These are phyloP conservation scores for Eryngium alpinum DNA, from an alignment of 140 eudicot genomes.

Conservation along the genomic window DNA sequence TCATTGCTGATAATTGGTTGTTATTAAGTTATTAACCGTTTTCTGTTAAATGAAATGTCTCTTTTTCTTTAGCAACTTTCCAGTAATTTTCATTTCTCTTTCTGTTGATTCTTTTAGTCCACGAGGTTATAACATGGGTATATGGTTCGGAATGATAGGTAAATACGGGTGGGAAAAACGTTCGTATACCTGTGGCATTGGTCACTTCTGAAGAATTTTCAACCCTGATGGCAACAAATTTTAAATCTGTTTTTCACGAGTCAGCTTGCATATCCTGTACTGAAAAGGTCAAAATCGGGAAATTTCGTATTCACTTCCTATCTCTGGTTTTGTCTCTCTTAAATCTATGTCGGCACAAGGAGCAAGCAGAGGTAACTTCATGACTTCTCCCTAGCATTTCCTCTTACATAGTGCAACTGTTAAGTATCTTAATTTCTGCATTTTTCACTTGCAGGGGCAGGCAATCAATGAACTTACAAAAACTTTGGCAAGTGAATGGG, in stretches of 20 bases:
- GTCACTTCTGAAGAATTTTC: constrained; percentile 54
- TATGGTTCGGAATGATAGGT: constrained; percentile 42
- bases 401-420: neutral
- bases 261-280: constrained; percentile 68
- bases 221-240: constrained; percentile 51
- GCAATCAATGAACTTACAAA: constrained; percentile 59
- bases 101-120: neutral
- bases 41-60: too few relatives aligned
- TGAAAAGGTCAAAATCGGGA: constrained; percentile 60
- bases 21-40: too few relatives aligned
- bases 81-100: neutral
- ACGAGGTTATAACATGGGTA: constrained; percentile 14
- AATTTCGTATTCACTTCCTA: constrained; percentile 79
- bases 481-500: constrained; percentile 75
- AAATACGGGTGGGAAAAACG: constrained; percentile 69
- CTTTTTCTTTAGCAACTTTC: too few relatives aligned
- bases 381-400: neutral
- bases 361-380: constrained; percentile 65
- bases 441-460: constrained; percentile 37
- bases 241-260: constrained; percentile 69
- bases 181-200: constrained; percentile 61
- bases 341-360: constrained; percentile 70
- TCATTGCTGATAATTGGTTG: too few relatives aligned
- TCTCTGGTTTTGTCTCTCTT: constrained; percentile 67
- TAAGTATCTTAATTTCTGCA: neutral